These are phyloP conservation scores for Backusella mclennaniae DNA, from an alignment of 192 early-diverging fungal species.

Conservation along the genomic window DNA sequence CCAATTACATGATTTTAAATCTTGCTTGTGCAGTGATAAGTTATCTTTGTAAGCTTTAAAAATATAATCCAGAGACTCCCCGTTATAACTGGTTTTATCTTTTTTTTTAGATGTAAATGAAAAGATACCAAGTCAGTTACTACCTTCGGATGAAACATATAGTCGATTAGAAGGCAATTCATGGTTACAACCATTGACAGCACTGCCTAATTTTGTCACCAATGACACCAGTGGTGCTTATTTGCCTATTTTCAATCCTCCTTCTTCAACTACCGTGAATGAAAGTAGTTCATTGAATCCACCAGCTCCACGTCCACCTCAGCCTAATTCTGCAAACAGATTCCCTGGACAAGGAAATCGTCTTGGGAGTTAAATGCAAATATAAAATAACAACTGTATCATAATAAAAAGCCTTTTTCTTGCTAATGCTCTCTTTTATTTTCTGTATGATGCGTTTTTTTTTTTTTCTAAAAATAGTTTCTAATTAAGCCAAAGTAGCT, in stretches of 20 bases:
- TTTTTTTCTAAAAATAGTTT: background rate
- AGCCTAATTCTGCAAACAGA: background rate
- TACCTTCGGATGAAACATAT: background rate
- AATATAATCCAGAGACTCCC: background rate
- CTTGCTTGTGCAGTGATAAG: background rate
- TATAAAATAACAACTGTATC: background rate
- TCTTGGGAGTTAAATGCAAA: background rate
- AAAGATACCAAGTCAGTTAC: background rate
- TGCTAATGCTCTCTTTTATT: background rate
- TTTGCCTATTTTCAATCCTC: constrained; percentile 9
- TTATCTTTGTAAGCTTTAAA: constrained; percentile 23
- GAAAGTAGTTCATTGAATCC: background rate
- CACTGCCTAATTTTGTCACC: background rate
- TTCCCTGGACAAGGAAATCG: background rate
- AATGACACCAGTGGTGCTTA: constrained; percentile 3
- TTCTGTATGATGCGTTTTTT: background rate
- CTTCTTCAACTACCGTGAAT: background rate
- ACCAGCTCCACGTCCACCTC: background rate
- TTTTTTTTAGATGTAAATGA: background rate
- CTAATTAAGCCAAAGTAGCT: background rate
- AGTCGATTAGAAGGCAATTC: background rate
- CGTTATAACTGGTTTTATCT: background rate
- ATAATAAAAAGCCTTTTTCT: background rate
- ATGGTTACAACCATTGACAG: background rate
- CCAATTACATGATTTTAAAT: constrained; percentile 16